A percentile compares a stretch with the other conserved stretches of the same genome.
Evolutionary conservation across 352 stramenopile species (phyloP).

Genomic region (Detonula confervacea): DNA sequence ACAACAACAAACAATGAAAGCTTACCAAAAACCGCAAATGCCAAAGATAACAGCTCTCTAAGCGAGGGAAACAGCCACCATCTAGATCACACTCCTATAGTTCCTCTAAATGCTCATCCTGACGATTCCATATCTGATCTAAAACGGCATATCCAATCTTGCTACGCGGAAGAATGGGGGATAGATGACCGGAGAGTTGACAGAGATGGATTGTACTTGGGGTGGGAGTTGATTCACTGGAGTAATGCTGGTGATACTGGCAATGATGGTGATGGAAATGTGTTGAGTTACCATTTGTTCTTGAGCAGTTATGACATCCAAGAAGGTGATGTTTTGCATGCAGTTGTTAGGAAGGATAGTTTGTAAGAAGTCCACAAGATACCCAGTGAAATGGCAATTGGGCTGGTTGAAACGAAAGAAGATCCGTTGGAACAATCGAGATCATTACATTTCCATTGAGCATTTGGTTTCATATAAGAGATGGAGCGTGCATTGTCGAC

Average conservation of each 20-base stretch:
- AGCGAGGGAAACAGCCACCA: background rate
- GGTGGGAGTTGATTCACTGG: conserved; percentile 41
- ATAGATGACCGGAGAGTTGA: conserved; percentile 31
- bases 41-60: too few species aligned
- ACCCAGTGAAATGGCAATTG: too few species aligned
- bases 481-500: too few species aligned
- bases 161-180: conserved; percentile 26
- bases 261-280: background rate
- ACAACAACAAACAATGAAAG: too few species aligned
- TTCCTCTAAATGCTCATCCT: conserved; percentile 31
- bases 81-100: conserved; percentile 25
- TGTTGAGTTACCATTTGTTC: conserved; percentile 58
- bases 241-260: background rate
- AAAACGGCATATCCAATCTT: conserved; percentile 34
- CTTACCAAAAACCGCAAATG: too few species aligned
- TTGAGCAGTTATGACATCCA: conserved; percentile 43
- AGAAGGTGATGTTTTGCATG: conserved; percentile 41
- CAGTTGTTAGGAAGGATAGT: conserved; percentile 44
- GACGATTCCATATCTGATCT: conserved; percentile 57
- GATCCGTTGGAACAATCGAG: too few species aligned
- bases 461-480: too few species aligned
- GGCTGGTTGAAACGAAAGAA: too few species aligned
- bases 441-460: too few species aligned
- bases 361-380: too few species aligned
- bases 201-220: conserved; percentile 32